Percentiles rank a stretch among this genome's conserved stretches.
phyloP scores from a whole-genome alignment of 2,329 filamentous ascomycete species.

The Trichophyton mentagrophytes region DNA sequence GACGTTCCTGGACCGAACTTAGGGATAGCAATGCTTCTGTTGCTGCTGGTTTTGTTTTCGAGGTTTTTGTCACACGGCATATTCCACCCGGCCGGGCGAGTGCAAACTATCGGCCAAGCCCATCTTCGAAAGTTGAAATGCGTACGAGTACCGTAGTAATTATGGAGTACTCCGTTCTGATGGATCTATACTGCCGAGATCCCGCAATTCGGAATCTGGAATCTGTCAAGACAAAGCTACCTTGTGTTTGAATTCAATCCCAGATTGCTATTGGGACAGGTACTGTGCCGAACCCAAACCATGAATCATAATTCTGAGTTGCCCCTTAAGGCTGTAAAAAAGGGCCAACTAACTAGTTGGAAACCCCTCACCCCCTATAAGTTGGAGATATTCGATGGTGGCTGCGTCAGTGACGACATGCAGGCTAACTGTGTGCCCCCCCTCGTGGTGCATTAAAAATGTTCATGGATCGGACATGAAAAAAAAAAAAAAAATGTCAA shows the following conservation, averaged over 20 bases:
- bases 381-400: too few relatives aligned
- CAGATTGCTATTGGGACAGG: neutral
- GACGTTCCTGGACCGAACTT: neutral
- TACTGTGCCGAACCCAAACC: neutral
- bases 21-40: neutral
- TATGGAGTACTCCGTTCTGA: neutral
- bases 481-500: constrained; percentile 4
- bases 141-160: neutral
- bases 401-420: neutral
- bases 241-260: neutral
- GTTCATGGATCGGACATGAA: neutral
- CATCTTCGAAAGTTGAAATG: neutral
- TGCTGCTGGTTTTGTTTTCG: neutral
- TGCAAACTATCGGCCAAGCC: neutral
- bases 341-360: neutral
- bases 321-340: neutral
- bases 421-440: neutral
- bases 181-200: constrained; percentile 1
- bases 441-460: neutral
- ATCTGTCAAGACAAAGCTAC: neutral
- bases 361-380: too few relatives aligned
- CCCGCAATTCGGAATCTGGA: neutral
- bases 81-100: neutral
- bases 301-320: neutral
- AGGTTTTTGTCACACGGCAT: neutral